Base-by-base conservation (phyloP, 1,139 yeast genomes). In the Hyphopichia wangnamkhiaoensis region DNA sequence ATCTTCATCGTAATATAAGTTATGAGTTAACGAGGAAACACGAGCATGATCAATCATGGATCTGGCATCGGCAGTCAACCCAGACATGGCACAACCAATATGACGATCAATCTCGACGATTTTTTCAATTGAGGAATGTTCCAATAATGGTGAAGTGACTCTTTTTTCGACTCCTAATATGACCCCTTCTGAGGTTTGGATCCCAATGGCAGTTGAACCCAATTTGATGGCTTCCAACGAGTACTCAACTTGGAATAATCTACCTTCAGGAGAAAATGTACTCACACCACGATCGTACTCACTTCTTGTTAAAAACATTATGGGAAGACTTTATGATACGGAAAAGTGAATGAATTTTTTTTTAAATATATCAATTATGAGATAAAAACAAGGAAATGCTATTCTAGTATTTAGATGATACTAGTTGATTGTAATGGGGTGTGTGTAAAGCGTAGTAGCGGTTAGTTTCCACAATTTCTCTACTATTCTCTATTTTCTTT, bases 241-340 rank as follows among this genome's bases (percentile, higher is more conserved):
- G 65, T 94, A 94, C 64, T 94, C 99, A 34, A 94, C 99, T 68
- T 94, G 99, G 70, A 94, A 94, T 46, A 94, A 74, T 61, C 99
- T 86, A 24, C 99, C 99, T 65, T 94, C 99, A 13, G 99, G 99
- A 1, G 98, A 91, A 66, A 94, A 94, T 6, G 98, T 93, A 58
- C 95, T 86, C 40, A 94, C 98, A 48, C 98, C 98, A 67, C 99
- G 87, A 63, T 94, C 99, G 66, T 94, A 94, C 75, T 94, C 99
- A 69, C 96, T 87, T 84, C 99, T 84, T 19, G 98, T 94, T 54
- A 94, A 79, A 70, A 94, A 94, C 99, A 93, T 93, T n/a, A n/a
- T n/a, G n/a, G n/a, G n/a, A n/a, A n/a, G n/a, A n/a, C n/a, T n/a
- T n/a, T n/a, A n/a, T n/a, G n/a, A n/a, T n/a, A n/a, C n/a, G n/a